phyloP scores from a whole-genome alignment of 148 eudicot genomes.

The Amaranthus cruentus region DNA sequence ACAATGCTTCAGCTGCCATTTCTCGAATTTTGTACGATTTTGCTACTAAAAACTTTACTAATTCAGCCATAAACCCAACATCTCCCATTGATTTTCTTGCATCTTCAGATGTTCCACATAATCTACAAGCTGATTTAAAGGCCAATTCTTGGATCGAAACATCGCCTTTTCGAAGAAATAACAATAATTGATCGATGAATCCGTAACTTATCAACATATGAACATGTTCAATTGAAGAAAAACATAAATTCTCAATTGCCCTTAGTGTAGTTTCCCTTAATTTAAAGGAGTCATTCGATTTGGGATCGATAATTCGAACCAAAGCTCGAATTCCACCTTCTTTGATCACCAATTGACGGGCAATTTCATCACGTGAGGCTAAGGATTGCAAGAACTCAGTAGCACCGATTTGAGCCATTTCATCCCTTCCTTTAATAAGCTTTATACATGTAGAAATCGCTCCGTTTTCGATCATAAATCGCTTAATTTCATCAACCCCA shows the following conservation, averaged over 20 bases:
- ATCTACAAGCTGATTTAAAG: conserved; percentile 52
- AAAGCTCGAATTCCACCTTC: conserved; percentile 53
- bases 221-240: conserved; percentile 28
- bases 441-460: conserved; percentile 40
- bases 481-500: conserved; percentile 77
- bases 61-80: conserved; percentile 65
- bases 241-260: conserved; percentile 55
- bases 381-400: conserved; percentile 56
- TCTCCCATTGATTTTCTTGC: conserved; percentile 82
- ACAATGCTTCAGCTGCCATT: conserved; percentile 69
- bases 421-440: conserved; percentile 55
- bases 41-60: conserved; percentile 59
- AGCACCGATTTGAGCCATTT: conserved; percentile 41
- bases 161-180: conserved; percentile 60
- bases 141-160: conserved; percentile 67
- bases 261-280: conserved; percentile 50
- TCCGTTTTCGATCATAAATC: conserved; percentile 72
- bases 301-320: conserved; percentile 54
- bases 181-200: conserved; percentile 53
- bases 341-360: conserved; percentile 34
- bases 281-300: conserved; percentile 40
- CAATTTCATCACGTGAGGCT: conserved; percentile 45
- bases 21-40: conserved; percentile 67
- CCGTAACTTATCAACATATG: conserved; percentile 42
- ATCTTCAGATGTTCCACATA: conserved; percentile 58